phyloP scores from a whole-genome alignment of 495 filamentous ascomycete genomes.

The Aspergillus sclerotioniger region DNA sequence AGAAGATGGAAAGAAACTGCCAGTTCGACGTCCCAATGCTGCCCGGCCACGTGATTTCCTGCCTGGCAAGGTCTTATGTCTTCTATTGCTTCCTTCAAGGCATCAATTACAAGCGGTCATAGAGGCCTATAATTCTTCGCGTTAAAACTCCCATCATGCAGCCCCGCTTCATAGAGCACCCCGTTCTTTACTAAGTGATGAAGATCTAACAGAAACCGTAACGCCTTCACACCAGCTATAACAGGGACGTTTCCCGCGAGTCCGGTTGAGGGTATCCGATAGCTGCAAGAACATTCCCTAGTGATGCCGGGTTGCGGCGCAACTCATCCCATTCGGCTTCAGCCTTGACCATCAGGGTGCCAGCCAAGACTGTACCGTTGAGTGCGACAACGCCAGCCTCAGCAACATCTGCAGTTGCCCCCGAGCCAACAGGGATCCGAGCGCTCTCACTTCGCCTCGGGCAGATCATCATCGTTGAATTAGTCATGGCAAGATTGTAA shows the following conservation, averaged over 20 bases:
- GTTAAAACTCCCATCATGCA: background rate
- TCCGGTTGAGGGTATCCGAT: constrained; percentile 57
- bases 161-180: background rate
- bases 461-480: constrained; percentile 63
- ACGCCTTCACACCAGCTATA: constrained; percentile 17
- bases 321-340: constrained; percentile 68
- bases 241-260: constrained; percentile 16
- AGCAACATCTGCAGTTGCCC: constrained; percentile 28
- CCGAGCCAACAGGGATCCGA: constrained; percentile 29
- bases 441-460: constrained; percentile 54
- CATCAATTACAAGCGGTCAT: background rate
- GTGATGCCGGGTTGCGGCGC: constrained; percentile 42
- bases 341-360: constrained; percentile 76
- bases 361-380: constrained; percentile 79
- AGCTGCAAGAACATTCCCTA: constrained; percentile 54
- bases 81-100: background rate
- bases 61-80: background rate
- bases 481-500: constrained; percentile 80
- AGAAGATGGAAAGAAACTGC: background rate
- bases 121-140: background rate
- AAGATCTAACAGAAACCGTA: background rate
- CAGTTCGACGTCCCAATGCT: background rate
- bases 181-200: background rate
- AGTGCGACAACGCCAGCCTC: constrained; percentile 60
- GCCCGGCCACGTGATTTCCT: too few species aligned